Conservation (phyloP, 768 basidiomycete species). For the Russula olivacea region DNA sequence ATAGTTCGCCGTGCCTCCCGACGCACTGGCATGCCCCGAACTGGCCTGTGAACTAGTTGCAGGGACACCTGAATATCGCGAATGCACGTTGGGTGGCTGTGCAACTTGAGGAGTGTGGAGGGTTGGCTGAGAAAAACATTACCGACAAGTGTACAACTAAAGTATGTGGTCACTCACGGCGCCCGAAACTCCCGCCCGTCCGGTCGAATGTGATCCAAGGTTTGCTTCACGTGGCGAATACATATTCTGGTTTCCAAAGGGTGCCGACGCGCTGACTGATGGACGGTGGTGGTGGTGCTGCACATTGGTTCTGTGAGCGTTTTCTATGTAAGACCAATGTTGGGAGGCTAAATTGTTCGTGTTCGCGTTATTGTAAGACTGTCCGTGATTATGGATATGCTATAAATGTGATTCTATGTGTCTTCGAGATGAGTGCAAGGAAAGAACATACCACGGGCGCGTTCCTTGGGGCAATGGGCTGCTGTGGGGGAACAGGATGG, state of each 20-base stretch:
- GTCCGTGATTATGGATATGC: not conserved
- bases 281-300: not conserved
- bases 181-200: not conserved
- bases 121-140: not conserved
- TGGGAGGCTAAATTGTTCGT: not conserved
- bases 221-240: not conserved
- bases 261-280: not conserved
- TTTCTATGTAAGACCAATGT: not conserved
- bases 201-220: not conserved
- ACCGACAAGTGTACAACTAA: not conserved
- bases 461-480: not conserved
- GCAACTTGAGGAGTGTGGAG: not conserved
- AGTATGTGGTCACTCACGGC: conserved; percentile 3
- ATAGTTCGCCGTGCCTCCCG: not conserved
- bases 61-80: not conserved
- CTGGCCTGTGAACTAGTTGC: not conserved
- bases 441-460: conserved; percentile 1
- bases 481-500: not conserved
- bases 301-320: not conserved
- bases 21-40: not conserved
- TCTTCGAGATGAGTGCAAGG: not conserved
- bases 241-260: not conserved
- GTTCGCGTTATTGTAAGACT: not conserved
- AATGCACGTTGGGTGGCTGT: not conserved
- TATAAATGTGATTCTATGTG: not conserved